Base-by-base conservation (phyloP, 2,329 filamentous ascomycete genomes). In the Exophiala bonariae region DNA sequence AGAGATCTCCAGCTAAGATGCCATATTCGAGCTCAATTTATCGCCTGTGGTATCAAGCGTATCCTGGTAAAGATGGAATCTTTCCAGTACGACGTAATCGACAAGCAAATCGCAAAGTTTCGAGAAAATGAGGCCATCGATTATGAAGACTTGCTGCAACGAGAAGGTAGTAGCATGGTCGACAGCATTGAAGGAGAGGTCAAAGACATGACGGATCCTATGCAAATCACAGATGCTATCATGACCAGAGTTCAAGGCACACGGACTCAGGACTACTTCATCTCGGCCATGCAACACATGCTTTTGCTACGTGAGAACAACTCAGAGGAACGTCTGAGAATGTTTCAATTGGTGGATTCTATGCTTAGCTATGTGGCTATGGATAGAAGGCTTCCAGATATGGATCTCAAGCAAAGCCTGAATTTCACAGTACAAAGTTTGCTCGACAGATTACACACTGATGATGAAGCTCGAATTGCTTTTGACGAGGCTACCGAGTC, bases 301-400 rank as follows among this genome's bases (percentile, higher is more conserved):
- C 78, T 99, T 59, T 79, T 99, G 35, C 95, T 97, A 56, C 82
- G 90, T 47, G 87, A 96, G 63, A 93, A 90, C 56, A 89, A 95
- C 60, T 86, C 87, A 39, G 93, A 97, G 64, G 93, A 99, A 68
- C 83, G 90, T 11, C 72, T 96, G 52, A 85, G 89, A 39, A 93
- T 96, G 86, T 99, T 97, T 71, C 93, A 97, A 73, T 81, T 99
- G 20, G 91, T 97, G 20, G 93, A 99, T 69, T 86, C 89, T n/a
- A 97, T 97, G 90, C 82, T 99, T 57, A 96, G 90, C 69, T 97
- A 97, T 68, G 92, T 99, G 54, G 92, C 92, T 60, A 99, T 99
- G 92, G 93, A 99, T 68, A 82, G 93, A 63, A 81, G 93, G 55
- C 71, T 97, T 56, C 93, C 93, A 31, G 92, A 99, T 68, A 92